Conservation (phyloP, 106 monocot species). For the Acorus gramineus region DNA sequence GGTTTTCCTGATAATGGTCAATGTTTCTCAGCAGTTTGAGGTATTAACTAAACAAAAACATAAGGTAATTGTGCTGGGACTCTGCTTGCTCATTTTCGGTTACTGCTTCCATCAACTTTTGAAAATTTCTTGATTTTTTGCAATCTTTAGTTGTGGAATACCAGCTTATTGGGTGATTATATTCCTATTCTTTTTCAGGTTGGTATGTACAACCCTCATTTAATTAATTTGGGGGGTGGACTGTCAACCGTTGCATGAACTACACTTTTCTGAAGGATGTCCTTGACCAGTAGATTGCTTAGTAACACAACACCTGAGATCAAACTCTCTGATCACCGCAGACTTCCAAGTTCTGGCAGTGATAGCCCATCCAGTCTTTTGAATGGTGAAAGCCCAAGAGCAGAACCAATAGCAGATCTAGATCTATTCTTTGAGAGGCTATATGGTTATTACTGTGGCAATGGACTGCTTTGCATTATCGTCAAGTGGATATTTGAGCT, state of each 20-base stretch:
- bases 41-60: no score
- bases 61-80: no score
- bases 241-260: conserved; percentile 15
- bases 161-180: no score
- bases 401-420: conserved; percentile 74
- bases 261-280: conserved; percentile 55
- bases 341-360: conserved; percentile 39
- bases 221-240: conserved; percentile 48
- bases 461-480: conserved; percentile 83
- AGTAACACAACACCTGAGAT: conserved; percentile 44
- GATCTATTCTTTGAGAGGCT: conserved; percentile 88
- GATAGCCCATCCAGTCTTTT: conserved; percentile 86
- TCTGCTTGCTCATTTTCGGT: no score
- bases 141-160: no score
- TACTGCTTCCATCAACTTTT: no score
- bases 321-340: conserved; percentile 81
- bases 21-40: no score
- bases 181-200: no score
- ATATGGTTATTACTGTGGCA: conserved; percentile 79
- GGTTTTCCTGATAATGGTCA: no score
- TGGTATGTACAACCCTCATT: conserved; percentile 6
- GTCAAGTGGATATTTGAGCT: conserved; percentile 89
- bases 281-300: conserved; percentile 49
- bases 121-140: no score
- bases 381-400: conserved; percentile 49